A percentile compares a stretch with the other conserved stretches of the same genome.
phyloP scores from a whole-genome alignment of 140 eudicot species.

The Anethum foeniculum region DNA sequence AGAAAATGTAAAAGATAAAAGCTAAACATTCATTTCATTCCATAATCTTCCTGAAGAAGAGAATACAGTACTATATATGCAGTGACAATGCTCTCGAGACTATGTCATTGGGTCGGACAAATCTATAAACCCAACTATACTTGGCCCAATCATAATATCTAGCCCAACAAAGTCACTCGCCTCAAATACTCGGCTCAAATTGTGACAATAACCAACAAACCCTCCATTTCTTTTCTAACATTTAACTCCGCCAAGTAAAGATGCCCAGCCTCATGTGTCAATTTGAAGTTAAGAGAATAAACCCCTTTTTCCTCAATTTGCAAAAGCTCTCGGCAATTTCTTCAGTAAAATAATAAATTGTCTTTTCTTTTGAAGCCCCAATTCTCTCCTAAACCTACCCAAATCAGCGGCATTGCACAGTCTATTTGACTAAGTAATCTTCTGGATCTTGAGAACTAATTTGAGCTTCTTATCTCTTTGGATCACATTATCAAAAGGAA shows the following conservation, averaged over 20 bases:
- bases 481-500: slow-evolving; percentile 83
- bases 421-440: slow-evolving; percentile 61
- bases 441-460: slow-evolving; percentile 64
- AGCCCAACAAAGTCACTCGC: too few relatives aligned
- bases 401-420: slow-evolving; percentile 72
- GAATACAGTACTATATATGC: too few relatives aligned
- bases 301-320: slow-evolving; percentile 95
- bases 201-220: slow-evolving; percentile 54
- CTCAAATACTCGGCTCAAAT: too few relatives aligned
- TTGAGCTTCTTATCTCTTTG: slow-evolving; percentile 92
- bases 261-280: slow-evolving; percentile 83
- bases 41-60: too few relatives aligned
- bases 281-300: slow-evolving; percentile 56
- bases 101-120: too few relatives aligned
- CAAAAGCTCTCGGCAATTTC: slow-evolving; percentile 83
- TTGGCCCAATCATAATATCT: too few relatives aligned
- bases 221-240: slow-evolving; percentile 89
- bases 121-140: too few relatives aligned
- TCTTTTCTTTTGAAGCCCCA: slow-evolving; percentile 65
- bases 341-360: slow-evolving; percentile 60
- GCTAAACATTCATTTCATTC: too few relatives aligned
- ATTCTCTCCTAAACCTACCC: slow-evolving; percentile 73
- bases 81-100: too few relatives aligned
- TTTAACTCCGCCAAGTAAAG: slow-evolving; percentile 86
- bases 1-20: too few relatives aligned